A percentile compares a stretch with the other conserved stretches of the same genome.
phyloP scores from a whole-genome alignment of 345 rosid genomes.

The Schrenkiella parvula region DNA sequence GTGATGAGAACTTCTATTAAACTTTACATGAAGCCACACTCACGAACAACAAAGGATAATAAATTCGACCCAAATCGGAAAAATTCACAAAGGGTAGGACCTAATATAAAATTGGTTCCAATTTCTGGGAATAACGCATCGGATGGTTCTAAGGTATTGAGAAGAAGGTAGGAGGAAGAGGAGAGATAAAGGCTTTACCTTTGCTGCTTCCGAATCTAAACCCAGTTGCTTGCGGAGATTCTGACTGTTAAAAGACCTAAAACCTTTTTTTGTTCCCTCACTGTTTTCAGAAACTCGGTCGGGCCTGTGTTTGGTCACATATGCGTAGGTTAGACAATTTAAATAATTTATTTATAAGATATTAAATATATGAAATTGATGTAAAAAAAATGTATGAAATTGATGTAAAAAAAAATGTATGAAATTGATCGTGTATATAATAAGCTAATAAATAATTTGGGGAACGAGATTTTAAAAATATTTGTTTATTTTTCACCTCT shows the following conservation, averaged over 20 bases:
- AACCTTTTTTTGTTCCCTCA: not conserved
- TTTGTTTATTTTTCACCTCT: no score
- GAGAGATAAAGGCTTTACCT: slow-evolving; percentile 10
- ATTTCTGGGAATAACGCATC: not conserved
- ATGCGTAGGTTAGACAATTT: not conserved
- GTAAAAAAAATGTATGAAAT: no score
- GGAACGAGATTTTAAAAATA: no score
- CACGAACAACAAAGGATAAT: not conserved
- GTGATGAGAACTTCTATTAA: not conserved
- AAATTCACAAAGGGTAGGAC: not conserved
- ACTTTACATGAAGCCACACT: not conserved
- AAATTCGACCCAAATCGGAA: not conserved
- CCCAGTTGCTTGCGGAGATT: not conserved
- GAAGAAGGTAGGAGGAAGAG: not conserved
- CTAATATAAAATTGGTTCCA: not conserved
- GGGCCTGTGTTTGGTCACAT: not conserved
- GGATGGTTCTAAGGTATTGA: not conserved
- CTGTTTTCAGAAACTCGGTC: slow-evolving; percentile 6
- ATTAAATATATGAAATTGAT: no score
- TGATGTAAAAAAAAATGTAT: no score
- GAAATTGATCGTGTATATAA: no score
- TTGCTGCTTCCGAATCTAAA: not conserved
- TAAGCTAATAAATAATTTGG: no score
- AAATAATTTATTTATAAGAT: no score
- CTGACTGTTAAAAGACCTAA: slow-evolving; percentile 21